Base-by-base conservation (phyloP, 1,284 basidiomycete genomes). In the Pseudozyma pruni region DNA sequence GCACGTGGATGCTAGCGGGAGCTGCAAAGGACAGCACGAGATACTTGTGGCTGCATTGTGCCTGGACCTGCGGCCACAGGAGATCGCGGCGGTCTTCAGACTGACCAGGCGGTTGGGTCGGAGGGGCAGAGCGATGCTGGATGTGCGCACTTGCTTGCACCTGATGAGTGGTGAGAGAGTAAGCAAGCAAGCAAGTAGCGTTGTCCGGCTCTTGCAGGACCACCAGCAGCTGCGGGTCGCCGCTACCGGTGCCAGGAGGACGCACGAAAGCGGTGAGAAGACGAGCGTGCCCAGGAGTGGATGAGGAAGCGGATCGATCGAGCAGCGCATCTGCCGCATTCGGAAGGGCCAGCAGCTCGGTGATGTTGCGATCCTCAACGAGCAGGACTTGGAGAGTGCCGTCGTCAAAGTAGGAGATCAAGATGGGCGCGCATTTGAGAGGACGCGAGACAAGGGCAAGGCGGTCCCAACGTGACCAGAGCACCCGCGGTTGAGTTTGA, bases 381-480 rank as follows among this genome's bases (percentile, higher is more conserved):
- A 66, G 54, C 10, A 71, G 58, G 6, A 46, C 49, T 27, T 71
- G 68, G 14, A 71, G 62, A 8, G 57, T 51, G 23, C 62, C 68
- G 33, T 64, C 51, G 27, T 55, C 48, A 32, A 50, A 61, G 43
- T 60, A 60, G 17, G 52, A 57, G 41, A 71, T 47, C 9, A 71
- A 57, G 29, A 71, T 13, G 7, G 68, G 68, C 8, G 46, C 41
- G n/a, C 17, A 42, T 16, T 51, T 46, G 34, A 41, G 41, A 1
- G 48, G 45, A 16, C 41, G 42, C 4, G 35, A 25, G 3, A 46
- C 44, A 33, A 57, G 32, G 1, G 53, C 40, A 13, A 71, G 40
- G 20, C 50, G 52, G 31, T 71, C 68, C 68, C 68, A 71, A 31
- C 56, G 68, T 10, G 61, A 66, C 68, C 68, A 71, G 14, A 61